Evolutionary conservation across 352 stramenopile species (phyloP).

Genomic region (Plasmopara muralis): DNA sequence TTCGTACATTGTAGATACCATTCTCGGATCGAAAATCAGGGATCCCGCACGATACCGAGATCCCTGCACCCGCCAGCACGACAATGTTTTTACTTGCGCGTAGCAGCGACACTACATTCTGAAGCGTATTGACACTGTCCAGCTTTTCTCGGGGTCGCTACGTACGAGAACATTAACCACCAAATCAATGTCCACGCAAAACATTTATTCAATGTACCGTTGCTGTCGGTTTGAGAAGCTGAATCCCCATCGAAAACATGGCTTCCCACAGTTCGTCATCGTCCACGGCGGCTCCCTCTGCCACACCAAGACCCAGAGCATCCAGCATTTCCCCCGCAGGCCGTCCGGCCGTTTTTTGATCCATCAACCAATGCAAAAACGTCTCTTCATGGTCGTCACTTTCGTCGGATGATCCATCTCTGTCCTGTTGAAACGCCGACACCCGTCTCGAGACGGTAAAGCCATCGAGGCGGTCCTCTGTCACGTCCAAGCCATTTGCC

Average conservation of each 20-base stretch:
- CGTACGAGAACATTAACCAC: neutral
- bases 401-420: constrained; percentile 25
- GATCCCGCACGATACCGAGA: constrained; percentile 96
- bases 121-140: constrained; percentile 48
- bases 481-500: constrained; percentile 17
- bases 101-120: constrained; percentile 73
- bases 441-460: constrained; percentile 9
- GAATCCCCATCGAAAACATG: constrained; percentile 81
- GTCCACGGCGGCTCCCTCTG: constrained; percentile 67
- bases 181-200: neutral
- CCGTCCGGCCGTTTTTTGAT: constrained; percentile 67
- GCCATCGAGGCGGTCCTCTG: constrained; percentile 15
- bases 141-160: constrained; percentile 41
- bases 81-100: constrained; percentile 85
- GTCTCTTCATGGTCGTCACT: constrained; percentile 60
- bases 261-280: constrained; percentile 81
- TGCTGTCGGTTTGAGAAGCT: constrained; percentile 60
- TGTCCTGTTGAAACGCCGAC: constrained; percentile 16
- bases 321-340: constrained; percentile 67
- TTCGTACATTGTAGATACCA: constrained; percentile 83
- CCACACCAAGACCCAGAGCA: constrained; percentile 65
- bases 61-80: constrained; percentile 91
- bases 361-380: constrained; percentile 73
- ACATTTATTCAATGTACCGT: constrained; percentile 23
- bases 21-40: constrained; percentile 97